Evolutionary conservation across 192 early-diverging fungal genomes (phyloP).

Genomic region (Rhizoclosmatium globosum): DNA sequence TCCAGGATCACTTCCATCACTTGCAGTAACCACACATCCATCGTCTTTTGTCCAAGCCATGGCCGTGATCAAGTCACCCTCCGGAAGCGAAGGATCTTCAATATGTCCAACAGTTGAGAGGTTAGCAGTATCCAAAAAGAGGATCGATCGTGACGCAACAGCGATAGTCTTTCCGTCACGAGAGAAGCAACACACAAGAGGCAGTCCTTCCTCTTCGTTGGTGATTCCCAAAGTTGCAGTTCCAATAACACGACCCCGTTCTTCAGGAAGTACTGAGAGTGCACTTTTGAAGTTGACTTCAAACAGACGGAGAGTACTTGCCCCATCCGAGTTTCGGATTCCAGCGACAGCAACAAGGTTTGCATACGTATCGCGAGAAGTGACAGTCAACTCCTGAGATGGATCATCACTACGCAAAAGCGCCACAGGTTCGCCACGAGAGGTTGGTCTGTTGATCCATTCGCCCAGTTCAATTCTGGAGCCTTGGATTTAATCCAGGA

Average conservation of each 20-base stretch:
- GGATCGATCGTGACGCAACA: conserved; percentile 29
- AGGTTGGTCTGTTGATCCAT: conserved; percentile 40
- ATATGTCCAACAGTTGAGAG: conserved; percentile 5
- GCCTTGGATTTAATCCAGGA: conserved; percentile 32
- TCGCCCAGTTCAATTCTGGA: conserved; percentile 40
- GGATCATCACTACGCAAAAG: conserved; percentile 10
- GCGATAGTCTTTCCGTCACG: conserved; percentile 23
- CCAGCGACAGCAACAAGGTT: conserved; percentile 34
- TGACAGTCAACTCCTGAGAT: conserved; percentile 28
- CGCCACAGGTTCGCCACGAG: conserved; percentile 41
- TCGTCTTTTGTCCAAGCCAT: conserved; percentile 45
- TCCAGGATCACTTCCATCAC: conserved; percentile 40
- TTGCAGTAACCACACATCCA: conserved; percentile 42
- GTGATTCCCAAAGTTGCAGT: neutral
- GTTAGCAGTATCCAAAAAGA: conserved; percentile 21
- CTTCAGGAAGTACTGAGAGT: conserved; percentile 6
- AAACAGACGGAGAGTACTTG: neutral
- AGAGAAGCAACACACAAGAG: conserved; percentile 37
- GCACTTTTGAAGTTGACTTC: neutral
- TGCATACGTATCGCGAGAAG: conserved; percentile 37
- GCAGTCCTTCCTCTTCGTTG: conserved; percentile 28
- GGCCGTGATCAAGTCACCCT: conserved; percentile 40
- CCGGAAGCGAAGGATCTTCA: conserved; percentile 32
- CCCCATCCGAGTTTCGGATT: conserved; percentile 25
- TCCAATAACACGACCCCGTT: neutral